phyloP scores from a whole-genome alignment of 2,329 filamentous ascomycete species.

The Cordyceps tenuipes region DNA sequence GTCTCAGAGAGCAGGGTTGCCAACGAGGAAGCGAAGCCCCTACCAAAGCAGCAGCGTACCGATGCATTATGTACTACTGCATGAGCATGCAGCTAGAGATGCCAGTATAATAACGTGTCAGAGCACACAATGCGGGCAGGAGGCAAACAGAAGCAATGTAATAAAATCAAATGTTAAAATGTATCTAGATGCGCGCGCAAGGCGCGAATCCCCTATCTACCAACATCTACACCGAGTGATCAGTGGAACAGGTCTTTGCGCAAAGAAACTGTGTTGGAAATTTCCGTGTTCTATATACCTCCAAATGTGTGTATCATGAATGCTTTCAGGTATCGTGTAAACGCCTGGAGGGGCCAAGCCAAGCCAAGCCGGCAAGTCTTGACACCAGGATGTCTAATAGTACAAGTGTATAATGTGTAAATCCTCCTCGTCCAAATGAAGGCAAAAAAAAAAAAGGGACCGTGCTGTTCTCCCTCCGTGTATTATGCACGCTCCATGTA shows the following conservation, averaged over 20 bases:
- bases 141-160: background rate
- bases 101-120: background rate
- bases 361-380: background rate
- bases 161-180: background rate
- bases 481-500: slow-evolving; percentile 12
- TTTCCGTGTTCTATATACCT: slow-evolving; percentile 9
- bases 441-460: background rate
- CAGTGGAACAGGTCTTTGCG: slow-evolving; percentile 8
- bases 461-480: background rate
- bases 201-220: background rate
- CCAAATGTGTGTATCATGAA: slow-evolving; percentile 10
- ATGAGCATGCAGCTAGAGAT: background rate
- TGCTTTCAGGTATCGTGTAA: slow-evolving; percentile 8
- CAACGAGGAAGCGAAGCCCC: background rate
- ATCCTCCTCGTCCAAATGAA: slow-evolving; percentile 4
- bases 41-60: background rate
- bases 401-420: slow-evolving; percentile 10
- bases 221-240: slow-evolving; percentile 11
- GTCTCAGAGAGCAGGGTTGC: background rate
- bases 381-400: slow-evolving; percentile 5
- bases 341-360: background rate
- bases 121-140: too few species aligned
- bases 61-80: background rate
- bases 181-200: background rate
- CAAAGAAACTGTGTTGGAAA: slow-evolving; percentile 9